Conservation (phyloP, 2,329 filamentous ascomycete genomes). For the Clonostachys sp. region DNA sequence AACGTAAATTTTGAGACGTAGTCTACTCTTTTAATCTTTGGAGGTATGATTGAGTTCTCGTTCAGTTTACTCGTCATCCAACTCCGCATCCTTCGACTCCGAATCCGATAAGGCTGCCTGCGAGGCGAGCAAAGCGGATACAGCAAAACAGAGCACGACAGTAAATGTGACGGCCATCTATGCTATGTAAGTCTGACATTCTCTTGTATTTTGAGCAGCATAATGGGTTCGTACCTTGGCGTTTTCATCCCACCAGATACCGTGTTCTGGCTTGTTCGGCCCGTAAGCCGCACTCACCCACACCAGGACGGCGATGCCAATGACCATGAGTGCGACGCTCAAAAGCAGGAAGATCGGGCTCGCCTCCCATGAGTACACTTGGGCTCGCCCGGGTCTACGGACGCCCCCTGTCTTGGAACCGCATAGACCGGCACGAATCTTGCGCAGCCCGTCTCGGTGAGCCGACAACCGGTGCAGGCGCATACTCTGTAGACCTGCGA, state of each 20-base stretch:
- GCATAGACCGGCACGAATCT: constrained; percentile 19
- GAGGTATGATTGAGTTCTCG: background rate
- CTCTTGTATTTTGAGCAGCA: background rate
- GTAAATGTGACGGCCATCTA: constrained; percentile 7
- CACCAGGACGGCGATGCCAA: constrained; percentile 10
- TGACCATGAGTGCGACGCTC: constrained; percentile 10
- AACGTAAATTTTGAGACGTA: too few relatives aligned
- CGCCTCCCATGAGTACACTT: constrained; percentile 14
- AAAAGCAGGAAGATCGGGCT: constrained; percentile 8
- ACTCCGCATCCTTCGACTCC: background rate
- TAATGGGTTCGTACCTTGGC: constrained; percentile 1
- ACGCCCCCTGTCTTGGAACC: background rate
- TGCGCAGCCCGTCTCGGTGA: constrained; percentile 26
- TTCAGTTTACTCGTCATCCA: background rate
- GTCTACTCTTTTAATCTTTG: too few relatives aligned
- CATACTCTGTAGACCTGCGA: constrained; percentile 33
- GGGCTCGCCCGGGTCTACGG: constrained; percentile 4
- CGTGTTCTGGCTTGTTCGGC: constrained; percentile 5
- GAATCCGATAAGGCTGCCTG: constrained; percentile 2
- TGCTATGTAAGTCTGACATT: background rate
- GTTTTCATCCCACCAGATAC: constrained; percentile 10
- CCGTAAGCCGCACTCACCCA: constrained; percentile 10
- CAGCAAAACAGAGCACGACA: constrained; percentile 1
- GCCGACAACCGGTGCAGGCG: constrained; percentile 32
- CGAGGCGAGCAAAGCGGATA: background rate